phyloP scores from a whole-genome alignment of 2,329 filamentous ascomycete species.

The Nemania abortiva region DNA sequence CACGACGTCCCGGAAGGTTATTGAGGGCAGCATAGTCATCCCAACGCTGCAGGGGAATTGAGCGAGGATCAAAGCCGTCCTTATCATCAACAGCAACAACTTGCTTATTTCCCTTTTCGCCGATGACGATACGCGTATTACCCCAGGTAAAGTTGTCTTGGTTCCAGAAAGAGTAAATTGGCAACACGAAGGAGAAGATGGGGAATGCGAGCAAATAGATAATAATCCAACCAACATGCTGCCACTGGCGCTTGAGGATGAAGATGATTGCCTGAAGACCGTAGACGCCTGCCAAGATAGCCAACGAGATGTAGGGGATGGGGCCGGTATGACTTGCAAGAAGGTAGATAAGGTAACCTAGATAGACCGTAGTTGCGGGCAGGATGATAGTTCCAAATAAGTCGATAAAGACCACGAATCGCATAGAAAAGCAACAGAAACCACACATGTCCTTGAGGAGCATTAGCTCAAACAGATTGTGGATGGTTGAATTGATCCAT shows the following conservation, averaged over 20 bases:
- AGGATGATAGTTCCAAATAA: constrained; percentile 92
- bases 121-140: constrained; percentile 96
- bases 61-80: constrained; percentile 85
- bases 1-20: constrained; percentile 90
- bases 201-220: constrained; percentile 98
- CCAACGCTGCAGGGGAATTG: constrained; percentile 95
- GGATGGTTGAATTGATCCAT: constrained; percentile 99
- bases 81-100: constrained; percentile 89
- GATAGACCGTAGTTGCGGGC: constrained; percentile 87
- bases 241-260: constrained; percentile 96
- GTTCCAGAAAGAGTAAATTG: constrained; percentile 99
- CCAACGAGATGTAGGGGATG: constrained; percentile 87
- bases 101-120: constrained; percentile 91
- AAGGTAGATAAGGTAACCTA: constrained; percentile 87
- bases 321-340: constrained; percentile 76
- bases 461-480: constrained; percentile 93
- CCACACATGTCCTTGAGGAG: constrained; percentile 94
- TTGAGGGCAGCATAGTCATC: constrained; percentile 93
- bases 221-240: constrained; percentile 99
- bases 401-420: constrained; percentile 95
- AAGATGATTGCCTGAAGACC: constrained; percentile 97
- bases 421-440: constrained; percentile 99
- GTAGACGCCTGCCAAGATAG: constrained; percentile 91
- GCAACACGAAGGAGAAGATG: constrained; percentile 90
- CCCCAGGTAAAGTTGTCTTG: constrained; percentile 99